phyloP scores from a whole-genome alignment of 2,329 filamentous ascomycete species.

The Ophiocordyceps camponoti-floridani region DNA sequence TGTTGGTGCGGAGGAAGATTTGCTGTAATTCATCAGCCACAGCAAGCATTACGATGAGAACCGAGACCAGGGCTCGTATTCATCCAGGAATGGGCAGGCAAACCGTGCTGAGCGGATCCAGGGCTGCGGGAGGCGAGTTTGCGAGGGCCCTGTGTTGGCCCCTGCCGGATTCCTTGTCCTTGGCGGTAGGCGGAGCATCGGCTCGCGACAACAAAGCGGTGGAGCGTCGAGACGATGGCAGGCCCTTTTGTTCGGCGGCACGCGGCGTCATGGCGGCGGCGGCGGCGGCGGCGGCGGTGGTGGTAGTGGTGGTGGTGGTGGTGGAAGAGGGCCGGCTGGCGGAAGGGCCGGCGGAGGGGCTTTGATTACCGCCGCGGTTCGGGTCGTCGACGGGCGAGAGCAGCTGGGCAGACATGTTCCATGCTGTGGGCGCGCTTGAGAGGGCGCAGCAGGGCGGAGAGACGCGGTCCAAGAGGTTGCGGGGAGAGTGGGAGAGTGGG shows the following conservation, averaged over 20 bases:
- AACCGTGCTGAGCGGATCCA: constrained; percentile 20
- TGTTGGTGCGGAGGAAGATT: constrained; percentile 21
- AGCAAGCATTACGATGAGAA: neutral
- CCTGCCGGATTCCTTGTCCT: constrained; percentile 12
- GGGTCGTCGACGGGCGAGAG: constrained; percentile 10
- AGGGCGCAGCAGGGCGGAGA: neutral
- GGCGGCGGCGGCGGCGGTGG: neutral
- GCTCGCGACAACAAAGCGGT: constrained; percentile 28
- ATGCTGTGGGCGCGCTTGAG: constrained; percentile 10
- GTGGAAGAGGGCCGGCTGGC: neutral
- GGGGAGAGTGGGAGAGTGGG: neutral
- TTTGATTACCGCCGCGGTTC: constrained; percentile 7
- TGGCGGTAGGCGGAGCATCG: constrained; percentile 34
- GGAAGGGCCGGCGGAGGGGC: constrained; percentile 8
- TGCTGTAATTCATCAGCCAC: constrained; percentile 10
- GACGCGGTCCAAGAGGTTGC: neutral
- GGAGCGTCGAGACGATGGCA: constrained; percentile 4
- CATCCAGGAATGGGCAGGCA: constrained; percentile 2
- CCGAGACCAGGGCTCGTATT: neutral
- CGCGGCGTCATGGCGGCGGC: neutral
- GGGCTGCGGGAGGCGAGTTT: constrained; percentile 9
- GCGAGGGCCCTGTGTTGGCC: constrained; percentile 9
- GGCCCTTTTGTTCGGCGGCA: constrained; percentile 1
- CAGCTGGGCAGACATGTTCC: constrained; percentile 16
- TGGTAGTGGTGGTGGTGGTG: neutral